Conservation (phyloP, 2,329 filamentous ascomycete species). For the Ascochyta pisi region DNA sequence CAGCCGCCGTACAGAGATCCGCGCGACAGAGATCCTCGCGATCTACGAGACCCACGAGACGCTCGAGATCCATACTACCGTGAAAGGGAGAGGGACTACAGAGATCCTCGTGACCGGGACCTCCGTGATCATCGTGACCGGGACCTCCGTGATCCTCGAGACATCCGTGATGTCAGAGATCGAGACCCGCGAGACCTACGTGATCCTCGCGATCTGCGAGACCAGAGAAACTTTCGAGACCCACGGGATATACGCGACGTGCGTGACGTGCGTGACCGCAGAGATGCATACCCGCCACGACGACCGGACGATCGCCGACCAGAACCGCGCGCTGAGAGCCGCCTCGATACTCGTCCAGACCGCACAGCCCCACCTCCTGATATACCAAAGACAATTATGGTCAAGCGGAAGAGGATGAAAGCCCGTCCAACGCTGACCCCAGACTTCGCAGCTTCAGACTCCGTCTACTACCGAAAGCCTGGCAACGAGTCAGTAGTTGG, state of each 20-base stretch:
- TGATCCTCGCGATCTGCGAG: conserved; percentile 25
- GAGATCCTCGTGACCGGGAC: conserved; percentile 29
- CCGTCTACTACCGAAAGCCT: conserved; percentile 92
- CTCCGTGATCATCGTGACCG: conserved; percentile 26
- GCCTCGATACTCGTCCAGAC: conserved; percentile 48
- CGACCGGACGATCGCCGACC: conserved; percentile 36
- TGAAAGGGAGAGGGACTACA: conserved; percentile 29
- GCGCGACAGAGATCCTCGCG: conserved; percentile 35
- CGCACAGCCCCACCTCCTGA: conserved; percentile 49
- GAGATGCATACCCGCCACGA: conserved; percentile 37
- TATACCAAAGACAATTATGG: conserved; percentile 60
- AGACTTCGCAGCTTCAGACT: conserved; percentile 80
- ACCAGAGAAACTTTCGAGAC: conserved; percentile 25
- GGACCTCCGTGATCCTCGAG: conserved; percentile 24
- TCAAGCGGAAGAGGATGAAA: conserved; percentile 74
- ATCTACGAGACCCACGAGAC: conserved; percentile 20
- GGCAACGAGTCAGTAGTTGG: conserved; percentile 98
- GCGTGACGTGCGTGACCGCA: conserved; percentile 39
- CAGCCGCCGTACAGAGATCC: conserved; percentile 37
- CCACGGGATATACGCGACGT: conserved; percentile 28
- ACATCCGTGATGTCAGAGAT: conserved; percentile 29
- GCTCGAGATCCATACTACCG: conserved; percentile 24
- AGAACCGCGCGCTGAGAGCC: conserved; percentile 32
- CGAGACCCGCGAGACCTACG: conserved; percentile 27
- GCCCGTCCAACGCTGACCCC: conserved; percentile 72